Base-by-base conservation (phyloP, 306 rosid genomes). In the Cajanus cajan region DNA sequence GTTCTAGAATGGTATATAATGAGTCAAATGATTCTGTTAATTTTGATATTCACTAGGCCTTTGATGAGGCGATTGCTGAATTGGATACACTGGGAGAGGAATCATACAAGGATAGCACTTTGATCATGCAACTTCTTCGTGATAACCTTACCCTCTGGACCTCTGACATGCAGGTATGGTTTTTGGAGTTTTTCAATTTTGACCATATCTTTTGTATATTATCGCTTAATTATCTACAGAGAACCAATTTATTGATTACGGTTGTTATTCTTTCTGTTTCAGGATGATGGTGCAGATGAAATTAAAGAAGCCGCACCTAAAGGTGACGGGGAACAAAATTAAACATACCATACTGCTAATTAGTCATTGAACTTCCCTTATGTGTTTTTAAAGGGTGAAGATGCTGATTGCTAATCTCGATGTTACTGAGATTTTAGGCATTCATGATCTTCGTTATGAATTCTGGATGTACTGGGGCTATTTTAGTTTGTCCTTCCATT, bases 101-200 rank as follows among this genome's bases (percentile, higher is more conserved):
- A 77, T 96, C 98, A 2, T 96, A 96, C 88, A 96, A 96, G 90
- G 99, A 96, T 37, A 96, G 99, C 94, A 96, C 99, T 77, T 87
- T 96, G 94, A 96, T 96, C 85, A 96, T 96, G 98, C 98, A 96
- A 84, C 93, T 96, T 82, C 99, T 96, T 55, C 99, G 99, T 68
- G 99, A 96, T 66, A 96, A 96, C 84, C 97, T 96, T 80, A 93
- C 99, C 58, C 96, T 96, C 7, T 96, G 99, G 99, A 96, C 98
- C 82, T 96, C 97, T 14, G 99, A 96, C 87, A 93, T 93, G 98
- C 99, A 96, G 97, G 99, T 93, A 82, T 33, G 37, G 16, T 18
- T 64, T 14, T 80, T 7, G n/a, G 8, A 31, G 55, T 10, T 47
- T 21, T 31, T n/a, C 22, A 19, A n/a, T n/a, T n/a, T n/a, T n/a